Base-by-base conservation (phyloP, 116 monocot species). In the Iris pallida region DNA sequence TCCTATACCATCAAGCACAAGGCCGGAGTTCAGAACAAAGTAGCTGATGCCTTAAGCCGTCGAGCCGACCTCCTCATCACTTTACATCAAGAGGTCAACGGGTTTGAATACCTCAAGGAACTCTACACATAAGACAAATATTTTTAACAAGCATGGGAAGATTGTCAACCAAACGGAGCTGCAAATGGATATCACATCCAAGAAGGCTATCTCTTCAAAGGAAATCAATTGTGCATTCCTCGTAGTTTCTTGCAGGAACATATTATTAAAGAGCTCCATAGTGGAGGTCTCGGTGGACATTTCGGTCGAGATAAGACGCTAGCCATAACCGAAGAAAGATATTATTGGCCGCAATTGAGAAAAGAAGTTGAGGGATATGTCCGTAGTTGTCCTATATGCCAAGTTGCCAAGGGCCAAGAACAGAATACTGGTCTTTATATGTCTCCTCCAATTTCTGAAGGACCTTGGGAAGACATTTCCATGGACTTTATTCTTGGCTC, bases 381-480 rank as follows among this genome's bases (percentile, higher is more conserved):
- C 0, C 5, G 47, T 4, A 4, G 46, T 8, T 71, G 60, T 48
- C 18, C 9, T 0, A 3, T 20, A 6, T 59, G 46, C 14, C 59
- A 48, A 20, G 48, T 16, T 1, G 11, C 13, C 12, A 70, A 60
- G 17, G 7, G 57, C 1, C 13, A 40, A 14, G n/a, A 4, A 0
- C 45, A 48, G 40, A 71, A 71, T 20, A 51, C 49, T 1, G 47
- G 41, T 10, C 7, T 40, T 13, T 71, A 51, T 45, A 60, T 9
- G 47, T 59, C 59, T 19, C 16, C 51, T 8, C 47, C 47, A 6
- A 51, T 61, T 20, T 48, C 20, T 40, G 14, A 5, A 8, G 14
- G 8, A 9, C 71, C 18, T 30, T 61, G 47, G 71, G 51, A 69
- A 17, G 69, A 46, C 45, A 44, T 69, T 16, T 45, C n/a, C 11